These are phyloP conservation scores for Tylopilus intermedius DNA, from an alignment of 768 basidiomycete species.

Conservation along the genomic window DNA sequence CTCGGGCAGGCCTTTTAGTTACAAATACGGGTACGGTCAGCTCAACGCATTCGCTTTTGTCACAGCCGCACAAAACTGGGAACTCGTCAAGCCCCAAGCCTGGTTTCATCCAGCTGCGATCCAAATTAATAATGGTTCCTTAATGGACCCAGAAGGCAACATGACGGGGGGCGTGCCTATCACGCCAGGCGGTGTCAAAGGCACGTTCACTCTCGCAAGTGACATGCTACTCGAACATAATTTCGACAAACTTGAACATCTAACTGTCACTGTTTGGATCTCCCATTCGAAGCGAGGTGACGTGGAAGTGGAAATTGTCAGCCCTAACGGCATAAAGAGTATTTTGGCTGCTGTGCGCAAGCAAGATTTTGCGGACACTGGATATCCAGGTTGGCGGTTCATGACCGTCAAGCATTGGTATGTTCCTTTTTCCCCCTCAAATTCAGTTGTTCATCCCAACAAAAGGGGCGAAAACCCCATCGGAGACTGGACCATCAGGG, in stretches of 20 bases:
- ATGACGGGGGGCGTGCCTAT: slow-evolving; percentile 68
- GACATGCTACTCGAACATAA: slow-evolving; percentile 68
- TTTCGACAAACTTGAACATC: slow-evolving; percentile 84
- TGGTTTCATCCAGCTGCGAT: slow-evolving; percentile 79
- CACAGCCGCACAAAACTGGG: slow-evolving; percentile 75
- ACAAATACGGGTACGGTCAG: slow-evolving; percentile 95
- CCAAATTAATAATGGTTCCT: slow-evolving; percentile 57
- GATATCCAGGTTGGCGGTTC: slow-evolving; percentile 95
- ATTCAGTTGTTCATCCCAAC: slow-evolving; percentile 11
- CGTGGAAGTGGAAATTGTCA: slow-evolving; percentile 84
- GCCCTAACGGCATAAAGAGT: slow-evolving; percentile 82
- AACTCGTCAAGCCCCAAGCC: slow-evolving; percentile 87
- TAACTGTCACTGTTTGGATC: slow-evolving; percentile 92
- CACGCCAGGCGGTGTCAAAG: slow-evolving; percentile 55
- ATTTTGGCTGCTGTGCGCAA: slow-evolving; percentile 70
- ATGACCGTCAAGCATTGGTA: slow-evolving; percentile 98
- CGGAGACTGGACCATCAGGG: slow-evolving; percentile 85
- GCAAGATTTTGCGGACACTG: slow-evolving; percentile 58
- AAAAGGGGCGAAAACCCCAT: slow-evolving; percentile 87
- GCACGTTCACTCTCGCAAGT: slow-evolving; percentile 60
- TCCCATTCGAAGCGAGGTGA: slow-evolving; percentile 83
- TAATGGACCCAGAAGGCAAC: slow-evolving; percentile 38
- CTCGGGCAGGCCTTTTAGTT: slow-evolving; percentile 49
- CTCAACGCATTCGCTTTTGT: slow-evolving; percentile 82
- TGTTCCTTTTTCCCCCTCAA: slow-evolving; percentile 9